Evolutionary conservation across 73 alveolate genomes (phyloP).

Genomic region (Stentor coeruleus): DNA sequence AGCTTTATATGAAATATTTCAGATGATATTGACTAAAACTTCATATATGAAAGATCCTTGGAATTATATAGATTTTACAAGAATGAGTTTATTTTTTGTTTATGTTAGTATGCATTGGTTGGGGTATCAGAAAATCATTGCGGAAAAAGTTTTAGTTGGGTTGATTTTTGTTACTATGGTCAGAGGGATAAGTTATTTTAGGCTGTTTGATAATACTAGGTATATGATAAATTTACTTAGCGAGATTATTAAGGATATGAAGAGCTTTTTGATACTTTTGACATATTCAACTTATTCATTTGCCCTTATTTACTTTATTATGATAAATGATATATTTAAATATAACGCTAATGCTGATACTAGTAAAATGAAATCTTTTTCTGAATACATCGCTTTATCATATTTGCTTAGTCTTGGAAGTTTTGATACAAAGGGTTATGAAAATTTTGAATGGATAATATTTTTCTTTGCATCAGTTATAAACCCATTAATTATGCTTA

Average conservation of each 20-base stretch:
- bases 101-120: neutral
- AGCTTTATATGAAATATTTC: neutral
- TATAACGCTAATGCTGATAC: too few species aligned
- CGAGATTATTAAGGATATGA: neutral
- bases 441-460: neutral
- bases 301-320: neutral
- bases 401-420: neutral
- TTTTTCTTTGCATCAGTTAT: neutral
- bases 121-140: neutral
- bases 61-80: neutral
- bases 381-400: neutral
- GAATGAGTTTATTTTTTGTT: neutral
- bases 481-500: neutral
- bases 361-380: too few species aligned
- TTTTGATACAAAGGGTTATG: neutral
- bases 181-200: neutral
- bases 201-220: neutral
- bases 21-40: neutral
- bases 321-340: neutral
- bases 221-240: neutral
- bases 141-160: neutral
- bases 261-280: neutral
- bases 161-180: neutral
- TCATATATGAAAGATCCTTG: neutral
- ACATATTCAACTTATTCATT: neutral